These are phyloP conservation scores for Brachypodium distachyon DNA, from an alignment of 202 grass and related monocot species.

Conservation along the genomic window DNA sequence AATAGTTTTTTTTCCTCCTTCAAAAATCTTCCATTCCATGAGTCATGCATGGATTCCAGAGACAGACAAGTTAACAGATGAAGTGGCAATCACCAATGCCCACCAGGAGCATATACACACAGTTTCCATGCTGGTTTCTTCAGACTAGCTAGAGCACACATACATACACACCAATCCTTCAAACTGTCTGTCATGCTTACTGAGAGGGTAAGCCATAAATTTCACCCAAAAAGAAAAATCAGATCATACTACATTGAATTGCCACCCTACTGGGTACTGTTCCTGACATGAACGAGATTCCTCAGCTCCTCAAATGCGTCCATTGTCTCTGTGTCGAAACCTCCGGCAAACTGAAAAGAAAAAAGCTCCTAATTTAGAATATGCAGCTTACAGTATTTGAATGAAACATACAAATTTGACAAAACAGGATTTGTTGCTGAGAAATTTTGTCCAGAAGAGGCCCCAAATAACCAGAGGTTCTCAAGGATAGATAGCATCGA, in stretches of 20 bases:
- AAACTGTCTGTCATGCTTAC: slow-evolving; percentile 41
- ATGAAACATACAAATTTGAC: neutral
- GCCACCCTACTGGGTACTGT: slow-evolving; percentile 48
- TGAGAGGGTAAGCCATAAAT: slow-evolving; percentile 63
- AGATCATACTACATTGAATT: neutral
- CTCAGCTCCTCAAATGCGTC: slow-evolving; percentile 90
- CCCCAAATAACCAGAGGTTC: neutral
- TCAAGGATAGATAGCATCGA: neutral
- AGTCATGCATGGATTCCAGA: neutral
- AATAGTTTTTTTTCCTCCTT: no score
- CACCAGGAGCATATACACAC: neutral
- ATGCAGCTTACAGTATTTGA: neutral
- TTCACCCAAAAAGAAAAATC: neutral
- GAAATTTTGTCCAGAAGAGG: neutral
- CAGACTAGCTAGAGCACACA: neutral
- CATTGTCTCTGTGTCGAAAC: slow-evolving; percentile 94
- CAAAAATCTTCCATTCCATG: neutral
- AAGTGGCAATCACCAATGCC: no score
- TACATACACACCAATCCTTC: slow-evolving; percentile 8
- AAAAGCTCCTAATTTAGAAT: neutral
- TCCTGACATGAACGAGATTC: slow-evolving; percentile 89
- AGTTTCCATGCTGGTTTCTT: neutral
- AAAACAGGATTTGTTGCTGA: no score
- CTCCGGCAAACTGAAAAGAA: slow-evolving; percentile 78
- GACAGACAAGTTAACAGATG: neutral